Evolutionary conservation across 768 basidiomycete species (phyloP), one percentile per base, ranked within the genome.

Genomic region (Russula abietina): DNA sequence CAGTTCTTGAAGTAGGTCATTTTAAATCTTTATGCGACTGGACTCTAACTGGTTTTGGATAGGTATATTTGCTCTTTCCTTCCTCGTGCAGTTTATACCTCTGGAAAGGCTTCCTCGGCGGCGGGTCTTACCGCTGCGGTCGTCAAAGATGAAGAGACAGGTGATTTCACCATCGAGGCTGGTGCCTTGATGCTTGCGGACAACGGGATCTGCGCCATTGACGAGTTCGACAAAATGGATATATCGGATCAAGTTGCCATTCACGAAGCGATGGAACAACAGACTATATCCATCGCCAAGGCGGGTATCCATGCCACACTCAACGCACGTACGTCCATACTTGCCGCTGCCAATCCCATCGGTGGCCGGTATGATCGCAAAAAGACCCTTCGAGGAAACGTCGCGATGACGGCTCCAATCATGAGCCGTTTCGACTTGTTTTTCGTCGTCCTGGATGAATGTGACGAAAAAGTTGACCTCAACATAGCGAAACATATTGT

Each of bases 221-320:
- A 99, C 77, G 97, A 98, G 75, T 99, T 99, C 71, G 97, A 99
- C 83, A 99, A 99, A 76, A 99, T 99, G 97, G 96, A 98, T 73
- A 86, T 98, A 57, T 87, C 91, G 0, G 97, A 98, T 73, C 97
- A 98, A 73, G 93, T 98, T 48, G 97, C 97, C 39, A 98, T 99
- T 69, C 97, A 99, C 80, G 96, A 98, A 80, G 96, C 96, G 9
- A 98, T 98, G 96, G 96, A 98, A 86, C 96, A 98, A 76, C 95
- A 98, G 77, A 98, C 96, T 1, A 98, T 98, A 69, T 97, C 94
- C 32, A 98, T 98, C 66, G 97, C 97, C 46, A 99, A 99, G 73
- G 97, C 97, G 2, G 97, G 97, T 60, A 99, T 99, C 68, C 96
- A 98, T 70, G 96, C 97, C 0, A 99, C 97, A 0, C 81, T 99